These are phyloP conservation scores for Exophiala sideris DNA, from an alignment of 2,329 filamentous ascomycete species.

Conservation along the genomic window DNA sequence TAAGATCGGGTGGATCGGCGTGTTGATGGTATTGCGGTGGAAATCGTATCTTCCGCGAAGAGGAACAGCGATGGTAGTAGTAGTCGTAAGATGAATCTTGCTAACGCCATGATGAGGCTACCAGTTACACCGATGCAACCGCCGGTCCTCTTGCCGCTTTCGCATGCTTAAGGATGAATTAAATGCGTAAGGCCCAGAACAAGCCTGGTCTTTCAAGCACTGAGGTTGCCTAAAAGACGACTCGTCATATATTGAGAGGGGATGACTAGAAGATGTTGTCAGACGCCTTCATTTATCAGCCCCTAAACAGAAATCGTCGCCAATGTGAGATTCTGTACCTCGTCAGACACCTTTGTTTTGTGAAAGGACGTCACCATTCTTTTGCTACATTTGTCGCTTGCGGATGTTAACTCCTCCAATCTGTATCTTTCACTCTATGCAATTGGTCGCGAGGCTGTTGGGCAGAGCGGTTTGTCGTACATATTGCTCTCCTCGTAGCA, in stretches of 20 bases:
- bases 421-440: not conserved
- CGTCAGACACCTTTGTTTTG: not conserved
- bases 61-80: not conserved
- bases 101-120: not conserved
- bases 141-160: too few relatives aligned
- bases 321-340: too few relatives aligned
- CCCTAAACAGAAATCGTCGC: not conserved
- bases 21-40: not conserved
- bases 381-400: not conserved
- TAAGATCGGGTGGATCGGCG: slow-evolving; percentile 13
- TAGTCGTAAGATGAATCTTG: not conserved
- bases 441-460: not conserved
- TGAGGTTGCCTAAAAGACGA: not conserved
- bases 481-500: not conserved
- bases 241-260: not conserved
- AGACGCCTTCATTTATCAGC: not conserved
- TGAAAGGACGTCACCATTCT: not conserved
- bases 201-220: too few relatives aligned
- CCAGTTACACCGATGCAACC: not conserved
- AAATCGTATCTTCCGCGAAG: not conserved
- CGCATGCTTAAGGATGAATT: too few relatives aligned
- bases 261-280: not conserved
- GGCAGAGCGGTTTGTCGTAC: not conserved
- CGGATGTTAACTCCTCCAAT: not conserved
- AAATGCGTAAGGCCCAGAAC: too few relatives aligned